These are phyloP conservation scores for Nasturtium officinale DNA, from an alignment of 345 rosid genomes.

Conservation along the genomic window DNA sequence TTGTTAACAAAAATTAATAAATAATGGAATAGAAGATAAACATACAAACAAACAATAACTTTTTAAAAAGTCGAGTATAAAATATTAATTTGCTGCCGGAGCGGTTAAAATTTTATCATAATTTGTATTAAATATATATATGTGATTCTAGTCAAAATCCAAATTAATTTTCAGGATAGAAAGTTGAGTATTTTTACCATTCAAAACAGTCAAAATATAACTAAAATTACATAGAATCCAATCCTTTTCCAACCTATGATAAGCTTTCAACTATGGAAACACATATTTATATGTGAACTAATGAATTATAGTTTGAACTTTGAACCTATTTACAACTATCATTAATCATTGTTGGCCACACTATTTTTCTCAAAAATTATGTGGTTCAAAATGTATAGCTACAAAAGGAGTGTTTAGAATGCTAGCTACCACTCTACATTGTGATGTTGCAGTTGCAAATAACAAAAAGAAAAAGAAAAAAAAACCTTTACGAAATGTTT, in stretches of 20 bases:
- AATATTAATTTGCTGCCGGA: background rate
- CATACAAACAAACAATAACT: background rate
- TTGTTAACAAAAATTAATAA: background rate
- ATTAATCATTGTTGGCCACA: too few relatives aligned
- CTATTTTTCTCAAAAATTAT: too few relatives aligned
- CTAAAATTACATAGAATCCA: background rate
- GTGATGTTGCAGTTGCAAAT: constrained; percentile 1
- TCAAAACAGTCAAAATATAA: too few relatives aligned
- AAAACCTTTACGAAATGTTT: background rate
- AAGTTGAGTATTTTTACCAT: too few relatives aligned
- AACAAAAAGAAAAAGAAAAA: background rate
- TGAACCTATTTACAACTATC: background rate
- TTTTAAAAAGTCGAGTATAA: background rate
- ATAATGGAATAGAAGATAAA: background rate
- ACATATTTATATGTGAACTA: background rate
- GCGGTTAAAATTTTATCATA: background rate
- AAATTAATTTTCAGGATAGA: too few relatives aligned
- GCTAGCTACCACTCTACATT: background rate
- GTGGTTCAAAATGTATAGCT: background rate
- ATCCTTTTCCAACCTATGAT: background rate
- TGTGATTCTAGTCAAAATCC: background rate
- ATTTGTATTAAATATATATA: too few relatives aligned
- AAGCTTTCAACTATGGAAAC: background rate
- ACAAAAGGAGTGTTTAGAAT: too few relatives aligned
- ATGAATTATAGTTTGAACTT: background rate